Conservation (phyloP, 2,329 filamentous ascomycete genomes). For the Colletotrichum cordylinicola region DNA sequence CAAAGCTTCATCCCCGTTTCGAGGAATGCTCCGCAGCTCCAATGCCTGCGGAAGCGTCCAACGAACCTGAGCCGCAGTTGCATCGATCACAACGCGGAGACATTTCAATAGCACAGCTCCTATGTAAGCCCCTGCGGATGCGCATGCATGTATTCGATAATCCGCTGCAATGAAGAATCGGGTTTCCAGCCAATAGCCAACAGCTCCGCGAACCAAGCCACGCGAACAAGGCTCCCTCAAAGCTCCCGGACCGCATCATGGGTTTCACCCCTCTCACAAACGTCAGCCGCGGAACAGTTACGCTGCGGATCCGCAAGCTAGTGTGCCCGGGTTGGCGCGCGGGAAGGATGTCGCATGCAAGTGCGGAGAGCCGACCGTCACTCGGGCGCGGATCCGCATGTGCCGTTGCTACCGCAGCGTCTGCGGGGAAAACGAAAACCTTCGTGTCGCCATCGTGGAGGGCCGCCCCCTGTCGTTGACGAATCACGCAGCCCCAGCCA, state of each 20-base stretch:
- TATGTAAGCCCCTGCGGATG: background rate
- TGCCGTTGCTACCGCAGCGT: background rate
- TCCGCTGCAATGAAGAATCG: background rate
- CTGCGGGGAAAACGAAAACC: constrained; percentile 5
- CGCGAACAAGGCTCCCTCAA: background rate
- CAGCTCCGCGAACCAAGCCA: background rate
- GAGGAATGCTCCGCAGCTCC: background rate
- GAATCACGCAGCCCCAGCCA: background rate
- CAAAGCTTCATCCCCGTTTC: background rate
- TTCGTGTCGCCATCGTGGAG: background rate
- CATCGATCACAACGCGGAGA: background rate
- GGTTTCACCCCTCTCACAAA: background rate
- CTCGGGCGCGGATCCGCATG: background rate
- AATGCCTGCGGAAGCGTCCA: background rate
- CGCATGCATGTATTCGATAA: background rate
- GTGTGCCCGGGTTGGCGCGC: background rate
- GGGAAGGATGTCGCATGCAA: background rate
- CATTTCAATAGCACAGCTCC: background rate
- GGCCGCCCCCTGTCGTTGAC: background rate
- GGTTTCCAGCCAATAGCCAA: background rate
- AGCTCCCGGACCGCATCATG: background rate
- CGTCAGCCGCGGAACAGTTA: background rate
- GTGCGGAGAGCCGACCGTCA: background rate
- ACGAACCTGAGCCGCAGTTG: background rate
- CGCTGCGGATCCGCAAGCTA: constrained; percentile 1